Evolutionary conservation across 1,284 basidiomycete genomes (phyloP).

Genomic region (Ustilago esculenta): DNA sequence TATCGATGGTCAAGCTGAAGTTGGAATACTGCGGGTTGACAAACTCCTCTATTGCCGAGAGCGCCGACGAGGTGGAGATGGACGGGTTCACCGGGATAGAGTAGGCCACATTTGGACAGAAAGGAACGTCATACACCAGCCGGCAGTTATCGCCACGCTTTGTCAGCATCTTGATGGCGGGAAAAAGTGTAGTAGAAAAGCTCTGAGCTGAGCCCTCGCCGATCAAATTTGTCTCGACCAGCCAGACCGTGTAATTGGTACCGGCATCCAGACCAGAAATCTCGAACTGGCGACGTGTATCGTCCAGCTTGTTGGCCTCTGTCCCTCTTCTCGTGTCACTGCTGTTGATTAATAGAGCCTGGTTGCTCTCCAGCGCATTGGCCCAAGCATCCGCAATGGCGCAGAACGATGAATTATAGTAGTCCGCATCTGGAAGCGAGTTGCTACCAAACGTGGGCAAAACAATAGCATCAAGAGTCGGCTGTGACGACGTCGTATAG

Average conservation of each 20-base stretch:
- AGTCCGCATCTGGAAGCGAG: slow-evolving; percentile 51
- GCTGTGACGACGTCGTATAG: slow-evolving; percentile 47
- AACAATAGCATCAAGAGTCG: slow-evolving; percentile 58
- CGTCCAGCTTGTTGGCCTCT: slow-evolving; percentile 25
- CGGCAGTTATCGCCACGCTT: slow-evolving; percentile 65
- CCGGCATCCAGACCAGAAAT: slow-evolving; percentile 54
- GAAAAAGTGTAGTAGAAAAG: slow-evolving; percentile 43
- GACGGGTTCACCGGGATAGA: slow-evolving; percentile 66
- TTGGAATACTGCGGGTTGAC: slow-evolving; percentile 63
- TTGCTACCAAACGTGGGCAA: slow-evolving; percentile 50
- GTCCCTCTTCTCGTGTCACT: slow-evolving; percentile 56
- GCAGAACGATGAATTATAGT: slow-evolving; percentile 65
- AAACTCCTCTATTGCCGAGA: slow-evolving; percentile 62
- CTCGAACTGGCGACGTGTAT: slow-evolving; percentile 49
- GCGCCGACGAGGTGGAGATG: slow-evolving; percentile 55
- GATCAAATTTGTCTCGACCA: slow-evolving; percentile 53
- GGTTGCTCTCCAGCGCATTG: slow-evolving; percentile 10
- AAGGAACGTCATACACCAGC: slow-evolving; percentile 65
- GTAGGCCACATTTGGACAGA: slow-evolving; percentile 69
- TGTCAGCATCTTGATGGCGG: slow-evolving; percentile 65
- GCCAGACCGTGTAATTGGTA: slow-evolving; percentile 68
- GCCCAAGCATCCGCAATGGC: slow-evolving; percentile 56
- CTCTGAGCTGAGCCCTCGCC: slow-evolving; percentile 29
- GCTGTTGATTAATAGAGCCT: slow-evolving; percentile 38
- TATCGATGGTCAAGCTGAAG: slow-evolving; percentile 67